Evolutionary conservation across 768 basidiomycete genomes (phyloP), one percentile per base, ranked within the genome.

Genomic region (Phanerochaete carnosa): DNA sequence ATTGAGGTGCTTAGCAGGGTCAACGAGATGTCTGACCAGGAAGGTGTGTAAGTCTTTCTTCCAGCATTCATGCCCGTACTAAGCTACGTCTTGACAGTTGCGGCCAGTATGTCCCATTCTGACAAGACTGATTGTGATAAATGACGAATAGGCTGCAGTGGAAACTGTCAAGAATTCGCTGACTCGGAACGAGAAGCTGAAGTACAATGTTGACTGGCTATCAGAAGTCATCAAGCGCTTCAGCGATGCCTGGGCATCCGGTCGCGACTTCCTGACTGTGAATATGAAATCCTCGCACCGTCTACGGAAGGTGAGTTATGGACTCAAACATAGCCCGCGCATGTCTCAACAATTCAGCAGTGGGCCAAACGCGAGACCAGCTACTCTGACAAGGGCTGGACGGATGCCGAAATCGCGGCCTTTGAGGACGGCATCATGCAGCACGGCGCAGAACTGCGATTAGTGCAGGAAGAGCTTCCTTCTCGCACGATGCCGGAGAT

Each of bases 371-470:
- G 79, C 30, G 87, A 90, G 65, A 83, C 79, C 0, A 76, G 81
- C 26, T 90, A 83, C 65, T 83, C 79, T 1, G 92, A 94, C 72
- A 81, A 78, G 64, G 83, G 84, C 54, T 94, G 90, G 89, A 81
- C 77, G 1, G 75, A 78, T 25, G 85, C 88, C 55, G 92, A 94
- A 66, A 72, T 84, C 19, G 80, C 82, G 22, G 84, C 85, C 2
- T 94, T 94, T 71, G 90, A 93, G 69, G 88, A 90, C 64, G 89
- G 82, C 4, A 88, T 93, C 50, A 66, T 76, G 51, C 75, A 77
- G n/a, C 83, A 91, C 64, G 89, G 90, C 30, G 88, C 91, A 13
- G 92, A 94, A 69, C 85, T 94, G 55, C 86, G 90, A 43, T 82
- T 84, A 4, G 88, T 93, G 26, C 78, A 86, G 53, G 89, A 91